These are phyloP conservation scores for Tothia fuscella DNA, from an alignment of 2,329 filamentous ascomycete genomes.

Conservation along the genomic window DNA sequence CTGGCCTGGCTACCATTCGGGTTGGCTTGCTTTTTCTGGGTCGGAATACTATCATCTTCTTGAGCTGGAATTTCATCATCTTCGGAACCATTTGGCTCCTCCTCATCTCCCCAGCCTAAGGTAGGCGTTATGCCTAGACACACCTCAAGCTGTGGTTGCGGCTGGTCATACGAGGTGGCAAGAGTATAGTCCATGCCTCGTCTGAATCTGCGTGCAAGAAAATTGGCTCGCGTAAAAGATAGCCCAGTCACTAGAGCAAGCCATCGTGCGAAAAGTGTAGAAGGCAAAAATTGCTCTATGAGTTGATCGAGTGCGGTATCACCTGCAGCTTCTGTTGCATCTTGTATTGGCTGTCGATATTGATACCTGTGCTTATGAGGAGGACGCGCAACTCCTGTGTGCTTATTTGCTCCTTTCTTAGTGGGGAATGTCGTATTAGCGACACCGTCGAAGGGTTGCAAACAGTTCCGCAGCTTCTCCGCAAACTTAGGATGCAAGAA, in stretches of 20 bases:
- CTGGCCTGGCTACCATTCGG: too few relatives aligned
- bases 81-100: slow-evolving; percentile 35
- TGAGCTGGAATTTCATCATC: slow-evolving; percentile 25
- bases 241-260: slow-evolving; percentile 71
- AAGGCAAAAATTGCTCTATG: slow-evolving; percentile 71
- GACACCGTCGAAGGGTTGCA: slow-evolving; percentile 36
- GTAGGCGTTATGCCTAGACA: slow-evolving; percentile 81
- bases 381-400: slow-evolving; percentile 59
- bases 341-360: slow-evolving; percentile 52
- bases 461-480: slow-evolving; percentile 54
- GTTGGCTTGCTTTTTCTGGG: slow-evolving; percentile 22
- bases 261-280: slow-evolving; percentile 79
- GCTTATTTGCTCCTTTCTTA: slow-evolving; percentile 28
- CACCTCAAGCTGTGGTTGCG: slow-evolving; percentile 69
- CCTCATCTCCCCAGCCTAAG: slow-evolving; percentile 63
- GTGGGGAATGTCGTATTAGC: slow-evolving; percentile 20
- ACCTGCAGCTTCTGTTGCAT: slow-evolving; percentile 31
- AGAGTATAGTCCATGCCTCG: slow-evolving; percentile 84
- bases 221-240: slow-evolving; percentile 57
- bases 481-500: slow-evolving; percentile 73
- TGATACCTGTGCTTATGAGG: slow-evolving; percentile 93
- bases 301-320: slow-evolving; percentile 55
- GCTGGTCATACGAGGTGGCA: slow-evolving; percentile 66
- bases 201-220: slow-evolving; percentile 79
- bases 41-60: slow-evolving; percentile 20